Base-by-base conservation (phyloP, 805 yeast species). In the Yamadazyma tumulicola region DNA sequence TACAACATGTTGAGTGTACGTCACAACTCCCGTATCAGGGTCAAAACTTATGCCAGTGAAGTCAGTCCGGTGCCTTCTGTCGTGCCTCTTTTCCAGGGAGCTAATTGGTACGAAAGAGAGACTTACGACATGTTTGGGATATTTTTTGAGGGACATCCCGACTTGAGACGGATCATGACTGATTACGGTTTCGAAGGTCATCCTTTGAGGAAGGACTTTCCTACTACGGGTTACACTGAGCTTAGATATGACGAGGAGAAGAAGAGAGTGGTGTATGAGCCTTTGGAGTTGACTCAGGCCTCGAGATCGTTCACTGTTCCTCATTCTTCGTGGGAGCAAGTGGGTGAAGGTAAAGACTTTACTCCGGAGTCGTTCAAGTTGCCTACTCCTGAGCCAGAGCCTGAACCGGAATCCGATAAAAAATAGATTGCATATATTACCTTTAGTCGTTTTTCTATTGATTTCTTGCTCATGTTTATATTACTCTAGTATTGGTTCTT, bases 181-280 rank as follows among this genome's bases (percentile, higher is more conserved):
- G 95, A 85, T 63, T 85, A 85, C 60, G 95, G 95, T 15, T 85
- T 86, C 51, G 94, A 85, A 63, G 95, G 95, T 35, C 93, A 85
- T 57, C 95, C 95, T 10, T 72, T 85, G 56, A 77, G 95, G 63
- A 86, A 86, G 61, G 95, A 86, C 62, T 86, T 86, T 82, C 95
- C 95, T 49, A 80, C 91, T 27, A 83, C 93, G 26, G 95, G 95
- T 37, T 86, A 85, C 66, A 85, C 93, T 31, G 95, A 86, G 67
- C 86, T 85, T 26, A 76, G 89, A 56, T 86, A 85, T 64, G 95
- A 86, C 61, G 87, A 85, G 58, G 95, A 86, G 62, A 86, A 86
- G 74, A 79, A 85, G 72, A 77, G 95, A 58, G 79, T 86, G 37
- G 85, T 86, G 13, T 86, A 86, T 61, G 95, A 85, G 64, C 95